Evolutionary conservation across 164 flowering plant species (phyloP).

Genomic region (Magnolia changhungtana): DNA sequence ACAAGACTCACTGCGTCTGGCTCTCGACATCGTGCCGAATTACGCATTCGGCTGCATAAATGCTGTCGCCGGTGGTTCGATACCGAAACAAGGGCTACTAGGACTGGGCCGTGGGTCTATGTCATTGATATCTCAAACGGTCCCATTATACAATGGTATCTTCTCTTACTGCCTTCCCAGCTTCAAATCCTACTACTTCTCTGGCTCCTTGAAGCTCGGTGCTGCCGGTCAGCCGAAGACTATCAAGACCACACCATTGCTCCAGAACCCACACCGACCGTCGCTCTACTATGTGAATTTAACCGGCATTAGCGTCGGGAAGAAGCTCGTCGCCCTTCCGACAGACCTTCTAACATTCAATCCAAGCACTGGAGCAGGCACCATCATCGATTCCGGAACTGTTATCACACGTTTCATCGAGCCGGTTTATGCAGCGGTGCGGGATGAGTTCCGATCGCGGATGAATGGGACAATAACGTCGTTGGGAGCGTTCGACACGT

Average conservation of each 20-base stretch:
- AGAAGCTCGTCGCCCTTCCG: slow-evolving; percentile 44
- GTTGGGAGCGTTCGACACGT: slow-evolving; percentile 84
- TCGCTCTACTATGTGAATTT: slow-evolving; percentile 86
- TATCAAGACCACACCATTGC: slow-evolving; percentile 73
- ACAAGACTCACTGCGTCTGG: slow-evolving; percentile 51
- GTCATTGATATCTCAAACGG: slow-evolving; percentile 71
- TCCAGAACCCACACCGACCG: slow-evolving; percentile 72
- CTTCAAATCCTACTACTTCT: slow-evolving; percentile 77
- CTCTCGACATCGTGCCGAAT: slow-evolving; percentile 39
- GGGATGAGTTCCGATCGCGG: slow-evolving; percentile 63
- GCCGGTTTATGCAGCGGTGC: slow-evolving; percentile 54
- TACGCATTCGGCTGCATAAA: slow-evolving; percentile 74
- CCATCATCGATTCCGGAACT: slow-evolving; percentile 87
- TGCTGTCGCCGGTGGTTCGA: slow-evolving; percentile 43
- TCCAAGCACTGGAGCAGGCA: slow-evolving; percentile 79
- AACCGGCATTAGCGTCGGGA: slow-evolving; percentile 68
- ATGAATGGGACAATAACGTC: slow-evolving; percentile 49
- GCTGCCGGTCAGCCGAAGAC: slow-evolving; percentile 64
- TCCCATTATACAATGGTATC: slow-evolving; percentile 54
- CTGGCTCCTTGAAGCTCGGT: slow-evolving; percentile 87
- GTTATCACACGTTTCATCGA: slow-evolving; percentile 74
- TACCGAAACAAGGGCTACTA: slow-evolving; percentile 86
- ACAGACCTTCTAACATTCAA: slow-evolving; percentile 47
- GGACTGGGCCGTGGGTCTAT: slow-evolving; percentile 91
- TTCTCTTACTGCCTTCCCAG: slow-evolving; percentile 94